Evolutionary conservation across 169 alveolate species (phyloP).

Genomic region (Plasmodium adleri): DNA sequence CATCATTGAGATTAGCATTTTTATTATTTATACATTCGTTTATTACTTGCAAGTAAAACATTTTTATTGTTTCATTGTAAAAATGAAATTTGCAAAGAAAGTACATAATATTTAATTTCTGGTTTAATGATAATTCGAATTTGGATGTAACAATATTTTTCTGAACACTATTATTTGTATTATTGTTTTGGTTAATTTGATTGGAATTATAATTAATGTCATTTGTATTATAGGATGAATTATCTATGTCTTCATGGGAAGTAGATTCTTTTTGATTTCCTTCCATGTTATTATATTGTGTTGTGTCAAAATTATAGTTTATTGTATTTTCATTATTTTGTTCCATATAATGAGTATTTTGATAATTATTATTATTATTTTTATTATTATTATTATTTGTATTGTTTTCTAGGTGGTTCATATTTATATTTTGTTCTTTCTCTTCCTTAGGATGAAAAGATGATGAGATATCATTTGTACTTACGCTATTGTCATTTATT

Average conservation of each 20-base stretch:
- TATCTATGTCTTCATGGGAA: neutral
- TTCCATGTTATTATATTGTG: neutral
- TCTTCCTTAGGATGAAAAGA: neutral
- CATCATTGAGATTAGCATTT: slow-evolving; percentile 20
- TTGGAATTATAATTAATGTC: neutral
- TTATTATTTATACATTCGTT: slow-evolving; percentile 32
- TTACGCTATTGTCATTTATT: neutral
- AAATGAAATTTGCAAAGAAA: slow-evolving; percentile 67
- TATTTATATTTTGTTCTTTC: neutral
- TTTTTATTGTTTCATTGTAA: slow-evolving; percentile 51
- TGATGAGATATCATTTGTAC: neutral
- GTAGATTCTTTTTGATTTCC: neutral
- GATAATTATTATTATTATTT: neutral
- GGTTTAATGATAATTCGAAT: slow-evolving; percentile 25
- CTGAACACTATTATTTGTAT: slow-evolving; percentile 6
- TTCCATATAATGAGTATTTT: neutral
- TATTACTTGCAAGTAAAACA: slow-evolving; percentile 51
- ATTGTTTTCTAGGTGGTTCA: neutral
- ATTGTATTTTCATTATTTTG: neutral
- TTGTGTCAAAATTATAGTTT: neutral
- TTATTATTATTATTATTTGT: neutral
- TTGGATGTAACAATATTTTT: slow-evolving; percentile 12
- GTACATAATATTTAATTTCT: slow-evolving; percentile 49
- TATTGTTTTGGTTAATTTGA: neutral
- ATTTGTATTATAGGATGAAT: neutral